phyloP scores from a whole-genome alignment of 2,329 filamentous ascomycete species.

The Epichloe sp. region DNA sequence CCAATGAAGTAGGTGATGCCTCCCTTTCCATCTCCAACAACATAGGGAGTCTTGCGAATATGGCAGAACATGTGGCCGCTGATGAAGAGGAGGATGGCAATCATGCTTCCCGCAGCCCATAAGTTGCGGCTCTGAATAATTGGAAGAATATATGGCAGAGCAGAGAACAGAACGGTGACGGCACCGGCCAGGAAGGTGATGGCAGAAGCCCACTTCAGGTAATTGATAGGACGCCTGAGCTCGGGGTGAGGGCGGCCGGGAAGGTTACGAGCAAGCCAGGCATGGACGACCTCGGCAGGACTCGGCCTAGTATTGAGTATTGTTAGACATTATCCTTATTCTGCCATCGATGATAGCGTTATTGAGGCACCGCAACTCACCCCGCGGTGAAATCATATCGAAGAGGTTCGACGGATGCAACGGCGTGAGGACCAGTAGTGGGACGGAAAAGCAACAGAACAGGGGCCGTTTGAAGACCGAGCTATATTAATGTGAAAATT shows the following conservation, averaged over 20 bases:
- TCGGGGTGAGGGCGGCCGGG: constrained; percentile 64
- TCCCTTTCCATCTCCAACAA: constrained; percentile 72
- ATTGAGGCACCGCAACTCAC: constrained; percentile 32
- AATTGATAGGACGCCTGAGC: constrained; percentile 81
- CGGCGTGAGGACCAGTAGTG: constrained; percentile 69
- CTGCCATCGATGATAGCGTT: too few species aligned
- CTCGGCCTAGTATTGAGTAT: constrained; percentile 42
- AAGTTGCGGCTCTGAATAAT: constrained; percentile 81
- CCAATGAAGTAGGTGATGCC: constrained; percentile 81
- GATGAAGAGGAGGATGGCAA: constrained; percentile 82
- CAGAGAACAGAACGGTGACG: constrained; percentile 55
- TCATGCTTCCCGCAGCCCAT: constrained; percentile 83
- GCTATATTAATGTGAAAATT: constrained; percentile 33
- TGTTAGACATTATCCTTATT: neutral
- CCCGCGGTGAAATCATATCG: constrained; percentile 77
- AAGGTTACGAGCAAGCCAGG: constrained; percentile 68
- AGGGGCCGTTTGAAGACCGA: constrained; percentile 87
- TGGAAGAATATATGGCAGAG: constrained; percentile 68
- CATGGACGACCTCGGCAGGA: constrained; percentile 63
- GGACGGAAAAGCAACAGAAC: constrained; percentile 80
- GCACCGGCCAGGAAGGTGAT: constrained; percentile 57
- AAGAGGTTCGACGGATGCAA: constrained; percentile 50
- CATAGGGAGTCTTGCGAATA: constrained; percentile 90
- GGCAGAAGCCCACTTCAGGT: constrained; percentile 55
- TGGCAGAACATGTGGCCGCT: constrained; percentile 99